Conservation (phyloP, 306 rosid genomes). For the Vicia sativa region DNA sequence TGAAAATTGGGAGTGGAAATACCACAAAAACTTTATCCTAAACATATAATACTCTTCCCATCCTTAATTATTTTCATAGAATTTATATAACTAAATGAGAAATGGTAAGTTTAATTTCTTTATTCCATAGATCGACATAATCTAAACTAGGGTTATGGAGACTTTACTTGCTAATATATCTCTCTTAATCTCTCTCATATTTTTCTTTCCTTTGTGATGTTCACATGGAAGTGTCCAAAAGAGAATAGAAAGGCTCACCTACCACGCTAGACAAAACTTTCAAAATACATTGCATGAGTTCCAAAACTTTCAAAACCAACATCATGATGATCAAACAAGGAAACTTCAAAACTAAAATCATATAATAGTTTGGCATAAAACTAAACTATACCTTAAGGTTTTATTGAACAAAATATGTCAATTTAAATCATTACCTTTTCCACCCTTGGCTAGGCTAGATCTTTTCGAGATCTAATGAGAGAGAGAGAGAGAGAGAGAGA, state of each 20-base stretch:
- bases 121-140: neutral
- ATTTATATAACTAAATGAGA: neutral
- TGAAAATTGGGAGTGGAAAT: too few relatives aligned
- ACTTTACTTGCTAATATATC: conserved; percentile 1
- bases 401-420: conserved; percentile 25
- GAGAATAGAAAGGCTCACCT: conserved; percentile 24
- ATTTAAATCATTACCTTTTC: conserved; percentile 44
- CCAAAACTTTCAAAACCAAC: conserved; percentile 13
- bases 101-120: too few relatives aligned
- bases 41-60: neutral
- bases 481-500: too few relatives aligned
- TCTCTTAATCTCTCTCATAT: neutral
- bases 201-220: conserved; percentile 4
- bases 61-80: conserved; percentile 12
- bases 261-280: conserved; percentile 11
- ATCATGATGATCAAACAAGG: conserved; percentile 1
- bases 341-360: conserved; percentile 13
- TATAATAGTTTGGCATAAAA: conserved; percentile 8
- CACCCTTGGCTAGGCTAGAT: conserved; percentile 20
- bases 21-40: neutral
- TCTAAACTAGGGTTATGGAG: conserved; percentile 45
- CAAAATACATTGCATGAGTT: conserved; percentile 27
- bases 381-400: neutral
- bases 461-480: too few relatives aligned
- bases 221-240: conserved; percentile 32